A percentile compares a stretch with the other conserved stretches of the same genome.
Conservation (phyloP, 805 yeast genomes). For the Starmerella asiatica region DNA sequence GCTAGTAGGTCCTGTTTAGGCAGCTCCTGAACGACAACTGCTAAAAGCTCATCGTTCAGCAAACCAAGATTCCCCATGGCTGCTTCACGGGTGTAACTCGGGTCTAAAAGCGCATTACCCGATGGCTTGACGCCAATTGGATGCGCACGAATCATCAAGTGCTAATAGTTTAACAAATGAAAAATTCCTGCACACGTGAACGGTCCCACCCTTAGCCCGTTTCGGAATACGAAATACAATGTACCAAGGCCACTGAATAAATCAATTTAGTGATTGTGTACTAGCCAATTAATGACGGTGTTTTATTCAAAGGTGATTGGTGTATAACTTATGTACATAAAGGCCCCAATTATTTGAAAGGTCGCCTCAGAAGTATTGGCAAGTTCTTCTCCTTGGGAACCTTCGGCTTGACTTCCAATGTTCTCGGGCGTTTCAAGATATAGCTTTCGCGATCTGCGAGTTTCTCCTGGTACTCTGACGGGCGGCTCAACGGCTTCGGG, state of each 20-base stretch:
- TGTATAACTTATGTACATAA: background rate
- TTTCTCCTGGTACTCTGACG: constrained; percentile 31
- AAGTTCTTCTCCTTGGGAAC: constrained; percentile 10
- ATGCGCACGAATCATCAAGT: constrained; percentile 33
- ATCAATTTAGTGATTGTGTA: too few species aligned
- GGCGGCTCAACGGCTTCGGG: constrained; percentile 22
- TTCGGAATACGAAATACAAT: too few species aligned
- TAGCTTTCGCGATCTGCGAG: constrained; percentile 43
- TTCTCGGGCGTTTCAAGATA: constrained; percentile 29
- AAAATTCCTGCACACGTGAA: constrained; percentile 4
- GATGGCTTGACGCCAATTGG: constrained; percentile 63
- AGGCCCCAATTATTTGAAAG: constrained; percentile 8
- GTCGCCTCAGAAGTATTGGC: constrained; percentile 12
- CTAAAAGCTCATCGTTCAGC: constrained; percentile 52
- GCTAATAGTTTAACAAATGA: too few species aligned
- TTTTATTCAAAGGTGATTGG: too few species aligned
- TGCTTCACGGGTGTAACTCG: constrained; percentile 11
- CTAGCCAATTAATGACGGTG: too few species aligned
- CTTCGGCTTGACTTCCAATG: constrained; percentile 12
- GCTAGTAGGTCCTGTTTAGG: constrained; percentile 38
- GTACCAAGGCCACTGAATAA: too few species aligned
- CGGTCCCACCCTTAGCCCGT: too few species aligned
- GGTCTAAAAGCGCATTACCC: constrained; percentile 46
- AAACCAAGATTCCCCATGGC: constrained; percentile 26
- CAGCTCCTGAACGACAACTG: constrained; percentile 40